Conservation (phyloP, 495 filamentous ascomycete genomes). For the Hypoxylon lenormandii region DNA sequence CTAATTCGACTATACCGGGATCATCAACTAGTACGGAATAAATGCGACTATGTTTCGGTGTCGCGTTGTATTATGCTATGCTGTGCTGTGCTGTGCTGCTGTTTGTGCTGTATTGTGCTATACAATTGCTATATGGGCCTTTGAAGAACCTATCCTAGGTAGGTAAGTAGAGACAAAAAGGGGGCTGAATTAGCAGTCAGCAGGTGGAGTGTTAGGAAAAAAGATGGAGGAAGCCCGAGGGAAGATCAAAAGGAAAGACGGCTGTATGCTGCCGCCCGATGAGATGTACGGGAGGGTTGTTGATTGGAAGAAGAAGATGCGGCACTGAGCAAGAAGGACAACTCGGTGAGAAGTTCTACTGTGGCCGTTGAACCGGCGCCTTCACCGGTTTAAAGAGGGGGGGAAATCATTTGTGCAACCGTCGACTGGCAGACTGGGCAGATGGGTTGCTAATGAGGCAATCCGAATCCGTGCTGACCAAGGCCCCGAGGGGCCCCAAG, state of each 20-base stretch:
- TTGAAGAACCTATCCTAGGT: slow-evolving; percentile 23
- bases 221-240: slow-evolving; percentile 47
- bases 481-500: slow-evolving; percentile 5
- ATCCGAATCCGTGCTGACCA: slow-evolving; percentile 43
- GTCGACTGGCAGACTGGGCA: slow-evolving; percentile 29
- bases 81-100: slow-evolving; percentile 36
- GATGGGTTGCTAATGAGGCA: slow-evolving; percentile 44
- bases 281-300: slow-evolving; percentile 46
- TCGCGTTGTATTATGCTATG: slow-evolving; percentile 47
- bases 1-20: slow-evolving; percentile 47
- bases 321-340: slow-evolving; percentile 43
- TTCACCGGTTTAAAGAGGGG: slow-evolving; percentile 57
- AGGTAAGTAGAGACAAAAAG: slow-evolving; percentile 44
- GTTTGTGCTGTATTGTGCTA: slow-evolving; percentile 16
- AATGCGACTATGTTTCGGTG: slow-evolving; percentile 45
- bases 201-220: slow-evolving; percentile 45
- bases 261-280: slow-evolving; percentile 49
- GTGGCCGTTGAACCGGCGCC: slow-evolving; percentile 49
- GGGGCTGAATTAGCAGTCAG: slow-evolving; percentile 53
- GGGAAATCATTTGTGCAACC: slow-evolving; percentile 48
- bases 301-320: slow-evolving; percentile 51
- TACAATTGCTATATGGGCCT: slow-evolving; percentile 29
- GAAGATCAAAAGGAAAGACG: slow-evolving; percentile 45
- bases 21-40: slow-evolving; percentile 37
- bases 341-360: slow-evolving; percentile 52